Evolutionary conservation across 2,329 filamentous ascomycete species (phyloP), one percentile per base, ranked within the genome.

Genomic region (Botrytis paeoniae): DNA sequence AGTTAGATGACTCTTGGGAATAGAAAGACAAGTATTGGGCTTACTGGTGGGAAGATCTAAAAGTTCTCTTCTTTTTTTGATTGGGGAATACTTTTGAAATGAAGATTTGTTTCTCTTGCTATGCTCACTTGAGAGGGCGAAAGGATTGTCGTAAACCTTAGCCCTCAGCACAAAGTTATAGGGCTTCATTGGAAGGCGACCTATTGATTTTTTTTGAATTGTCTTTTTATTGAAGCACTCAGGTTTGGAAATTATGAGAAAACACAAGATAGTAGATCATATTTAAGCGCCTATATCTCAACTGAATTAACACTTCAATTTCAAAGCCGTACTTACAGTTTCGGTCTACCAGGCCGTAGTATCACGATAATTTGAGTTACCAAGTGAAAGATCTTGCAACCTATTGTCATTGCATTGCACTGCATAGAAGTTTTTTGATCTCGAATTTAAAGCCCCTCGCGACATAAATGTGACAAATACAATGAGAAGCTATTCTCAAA

Each of bases 371-470:
- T 29, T 2, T 57, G 14, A 18, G 14, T 18, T 29, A 1, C 12
- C 14, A 29, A 29, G n/a, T 3, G 51, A 29, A 57, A 29, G 14
- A 9, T 57, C 16, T 8, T 29, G 7, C 6, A 29, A 18, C 3
- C 51, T 29, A 29, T 18, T 29, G 14, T 1, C n/a, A 14, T 29
- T 18, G 6, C n/a, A 7, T 29, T 0, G 16, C 14, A 57, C n/a
- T 9, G 32, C 6, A 32, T 18, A 9, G 3, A 18, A 9, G 3
- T 1, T 57, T 57, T 8, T 18, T 29, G 6, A 57, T 18, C n/a
- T 18, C 16, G 1, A 32, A 18, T 9, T 9, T 3, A 29, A 0
- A 29, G 3, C 14, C 2, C 7, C 5, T 29, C 1, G n/a, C 6
- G 16, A 9, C n/a, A 18, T 29, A 18, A 18, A 29, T 18, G 14